These are phyloP conservation scores for Castanea mollissima DNA, from an alignment of 306 rosid genomes.

Conservation along the genomic window DNA sequence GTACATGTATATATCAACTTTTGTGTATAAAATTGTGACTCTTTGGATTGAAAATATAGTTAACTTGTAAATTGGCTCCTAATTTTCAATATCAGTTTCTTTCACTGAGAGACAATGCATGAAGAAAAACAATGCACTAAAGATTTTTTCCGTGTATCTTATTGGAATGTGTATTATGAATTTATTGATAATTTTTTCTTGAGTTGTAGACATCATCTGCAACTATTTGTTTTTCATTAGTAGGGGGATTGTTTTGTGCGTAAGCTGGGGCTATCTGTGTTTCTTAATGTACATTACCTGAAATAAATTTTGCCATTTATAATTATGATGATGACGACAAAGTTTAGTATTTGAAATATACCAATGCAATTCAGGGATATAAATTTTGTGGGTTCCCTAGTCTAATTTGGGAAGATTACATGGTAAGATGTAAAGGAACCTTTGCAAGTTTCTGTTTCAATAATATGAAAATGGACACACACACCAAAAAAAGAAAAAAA, in stretches of 20 bases:
- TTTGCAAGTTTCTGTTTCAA: too few species aligned
- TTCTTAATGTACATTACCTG: neutral
- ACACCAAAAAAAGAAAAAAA: too few species aligned
- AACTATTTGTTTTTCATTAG: neutral
- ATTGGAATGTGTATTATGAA: neutral
- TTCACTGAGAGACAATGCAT: neutral
- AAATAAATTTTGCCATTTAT: neutral
- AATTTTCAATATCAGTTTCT: slow-evolving; percentile 1
- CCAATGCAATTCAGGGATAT: neutral
- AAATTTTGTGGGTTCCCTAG: neutral
- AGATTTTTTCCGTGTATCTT: neutral
- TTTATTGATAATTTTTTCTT: neutral
- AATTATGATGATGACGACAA: neutral
- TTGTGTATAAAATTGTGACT: neutral
- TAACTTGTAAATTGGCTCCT: neutral
- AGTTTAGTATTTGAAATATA: neutral
- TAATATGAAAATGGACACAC: too few species aligned
- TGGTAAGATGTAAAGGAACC: neutral
- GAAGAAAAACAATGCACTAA: neutral
- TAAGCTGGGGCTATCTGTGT: neutral
- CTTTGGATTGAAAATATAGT: slow-evolving; percentile 9
- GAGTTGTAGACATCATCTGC: neutral
- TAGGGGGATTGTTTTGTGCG: neutral
- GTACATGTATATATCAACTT: neutral
- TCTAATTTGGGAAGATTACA: neutral